A percentile compares a stretch with the other conserved stretches of the same genome.
Evolutionary conservation across 495 filamentous ascomycete species (phyloP).

Genomic region (Xylaria castorea): DNA sequence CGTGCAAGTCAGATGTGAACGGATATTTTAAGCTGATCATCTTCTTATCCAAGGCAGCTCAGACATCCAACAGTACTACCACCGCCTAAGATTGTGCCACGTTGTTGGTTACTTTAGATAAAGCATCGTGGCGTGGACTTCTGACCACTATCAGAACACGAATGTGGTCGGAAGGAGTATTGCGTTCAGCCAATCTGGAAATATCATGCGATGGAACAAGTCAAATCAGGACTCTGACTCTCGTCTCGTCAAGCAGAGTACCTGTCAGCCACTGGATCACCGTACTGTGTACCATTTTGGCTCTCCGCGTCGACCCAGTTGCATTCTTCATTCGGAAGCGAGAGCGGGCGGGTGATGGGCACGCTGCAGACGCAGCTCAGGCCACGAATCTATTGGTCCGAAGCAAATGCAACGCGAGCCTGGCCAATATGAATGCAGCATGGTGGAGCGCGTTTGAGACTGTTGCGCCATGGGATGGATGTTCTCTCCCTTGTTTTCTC

Average conservation of each 20-base stretch:
- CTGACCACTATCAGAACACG: neutral
- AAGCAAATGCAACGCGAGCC: neutral
- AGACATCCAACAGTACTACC: neutral
- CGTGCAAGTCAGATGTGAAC: conserved; percentile 15
- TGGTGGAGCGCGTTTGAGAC: neutral
- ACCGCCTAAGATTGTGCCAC: conserved; percentile 10
- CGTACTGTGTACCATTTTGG: neutral
- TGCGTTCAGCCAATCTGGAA: conserved; percentile 1
- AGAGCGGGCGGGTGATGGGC: conserved; percentile 12
- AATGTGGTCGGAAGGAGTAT: neutral
- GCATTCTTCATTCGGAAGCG: conserved; percentile 1
- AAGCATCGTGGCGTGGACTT: neutral
- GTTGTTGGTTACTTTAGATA: neutral
- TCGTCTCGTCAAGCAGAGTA: neutral
- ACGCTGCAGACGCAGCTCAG: conserved; percentile 3
- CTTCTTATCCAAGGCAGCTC: neutral
- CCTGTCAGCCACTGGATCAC: neutral
- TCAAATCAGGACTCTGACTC: conserved; percentile 1
- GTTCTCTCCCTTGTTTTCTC: neutral
- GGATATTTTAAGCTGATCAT: conserved; percentile 17
- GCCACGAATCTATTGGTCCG: conserved; percentile 7
- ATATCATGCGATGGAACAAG: neutral
- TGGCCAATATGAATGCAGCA: neutral
- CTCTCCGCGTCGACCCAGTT: conserved; percentile 1
- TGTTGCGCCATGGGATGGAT: neutral